Evolutionary conservation across 1,284 basidiomycete species (phyloP).

Genomic region (Cryptococcus sp.): DNA sequence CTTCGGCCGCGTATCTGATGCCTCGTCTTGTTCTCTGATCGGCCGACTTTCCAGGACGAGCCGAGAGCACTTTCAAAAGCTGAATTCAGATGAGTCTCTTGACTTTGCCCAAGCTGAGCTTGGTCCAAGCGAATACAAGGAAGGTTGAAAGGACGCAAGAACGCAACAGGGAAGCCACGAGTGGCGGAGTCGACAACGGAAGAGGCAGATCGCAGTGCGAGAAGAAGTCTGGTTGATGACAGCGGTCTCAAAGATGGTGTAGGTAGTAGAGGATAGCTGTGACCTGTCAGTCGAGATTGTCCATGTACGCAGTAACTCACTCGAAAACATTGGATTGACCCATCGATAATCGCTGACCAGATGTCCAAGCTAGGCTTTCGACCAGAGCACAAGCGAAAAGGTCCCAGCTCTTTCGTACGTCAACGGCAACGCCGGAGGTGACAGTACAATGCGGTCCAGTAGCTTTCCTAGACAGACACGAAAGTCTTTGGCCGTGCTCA

Average conservation of each 20-base stretch:
- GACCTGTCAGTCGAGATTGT: not conserved
- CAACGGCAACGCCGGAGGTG: conserved; percentile 5
- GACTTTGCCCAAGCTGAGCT: conserved; percentile 9
- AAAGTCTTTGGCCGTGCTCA: conserved; percentile 15
- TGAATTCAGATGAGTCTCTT: conserved; percentile 15
- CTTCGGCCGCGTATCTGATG: conserved; percentile 16
- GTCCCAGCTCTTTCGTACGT: conserved; percentile 12
- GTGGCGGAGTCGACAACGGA: not conserved
- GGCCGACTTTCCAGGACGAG: conserved; percentile 25
- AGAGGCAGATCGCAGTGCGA: conserved; percentile 2
- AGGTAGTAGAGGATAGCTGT: conserved; percentile 1
- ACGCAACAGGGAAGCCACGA: conserved; percentile 3
- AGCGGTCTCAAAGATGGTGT: conserved; percentile 16
- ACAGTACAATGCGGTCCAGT: conserved; percentile 13
- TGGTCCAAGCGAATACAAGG: conserved; percentile 30
- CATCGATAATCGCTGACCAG: conserved; percentile 22
- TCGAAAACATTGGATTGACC: not conserved
- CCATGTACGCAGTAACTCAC: conserved; percentile 5
- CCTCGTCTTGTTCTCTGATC: conserved; percentile 19
- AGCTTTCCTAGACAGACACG: conserved; percentile 14
- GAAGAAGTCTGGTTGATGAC: conserved; percentile 8
- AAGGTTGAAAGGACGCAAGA: conserved; percentile 24
- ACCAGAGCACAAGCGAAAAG: conserved; percentile 21
- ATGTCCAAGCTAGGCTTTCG: conserved; percentile 31
- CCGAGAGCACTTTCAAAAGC: conserved; percentile 30